These are phyloP conservation scores for Mycena leptocephala DNA, from an alignment of 768 basidiomycete species.

Conservation along the genomic window DNA sequence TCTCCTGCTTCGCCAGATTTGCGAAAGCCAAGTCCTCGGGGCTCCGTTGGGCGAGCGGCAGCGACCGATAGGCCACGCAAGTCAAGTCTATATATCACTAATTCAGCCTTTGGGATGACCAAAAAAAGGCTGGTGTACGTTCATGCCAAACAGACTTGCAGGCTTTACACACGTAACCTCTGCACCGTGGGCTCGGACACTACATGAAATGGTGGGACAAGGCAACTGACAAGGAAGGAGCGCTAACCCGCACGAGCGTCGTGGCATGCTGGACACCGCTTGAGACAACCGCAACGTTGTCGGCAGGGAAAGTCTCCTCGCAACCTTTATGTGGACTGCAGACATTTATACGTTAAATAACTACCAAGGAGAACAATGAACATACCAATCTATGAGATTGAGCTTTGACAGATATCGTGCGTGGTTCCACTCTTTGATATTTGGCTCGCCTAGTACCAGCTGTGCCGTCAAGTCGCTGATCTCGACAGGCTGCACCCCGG, in stretches of 20 bases:
- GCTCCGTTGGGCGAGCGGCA: conserved; percentile 31
- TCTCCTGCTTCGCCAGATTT: conserved; percentile 39
- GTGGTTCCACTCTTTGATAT: conserved; percentile 42
- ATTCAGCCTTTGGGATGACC: no score
- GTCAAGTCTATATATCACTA: conserved; percentile 31
- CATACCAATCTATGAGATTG: conserved; percentile 40
- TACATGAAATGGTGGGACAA: neutral
- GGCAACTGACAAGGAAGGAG: neutral
- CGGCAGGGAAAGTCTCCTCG: conserved; percentile 38
- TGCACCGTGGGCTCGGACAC: conserved; percentile 41
- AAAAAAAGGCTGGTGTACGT: conserved; percentile 11
- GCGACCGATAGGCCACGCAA: conserved; percentile 38
- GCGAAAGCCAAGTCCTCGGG: conserved; percentile 40
- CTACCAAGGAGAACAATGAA: neutral
- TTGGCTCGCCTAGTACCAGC: conserved; percentile 37
- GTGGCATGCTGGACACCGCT: conserved; percentile 30
- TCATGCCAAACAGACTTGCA: conserved; percentile 42
- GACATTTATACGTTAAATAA: neutral
- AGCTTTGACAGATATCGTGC: conserved; percentile 36
- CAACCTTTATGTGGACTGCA: conserved; percentile 41
- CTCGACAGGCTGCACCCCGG: conserved; percentile 32
- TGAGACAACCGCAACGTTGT: conserved; percentile 38
- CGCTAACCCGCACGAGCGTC: conserved; percentile 33
- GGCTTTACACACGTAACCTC: conserved; percentile 34
- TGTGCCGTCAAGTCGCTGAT: conserved; percentile 37